A percentile compares a stretch with the other conserved stretches of the same genome.
Evolutionary conservation across 108 stramenopile species (phyloP).

Genomic region (Fistulifera solaris): DNA sequence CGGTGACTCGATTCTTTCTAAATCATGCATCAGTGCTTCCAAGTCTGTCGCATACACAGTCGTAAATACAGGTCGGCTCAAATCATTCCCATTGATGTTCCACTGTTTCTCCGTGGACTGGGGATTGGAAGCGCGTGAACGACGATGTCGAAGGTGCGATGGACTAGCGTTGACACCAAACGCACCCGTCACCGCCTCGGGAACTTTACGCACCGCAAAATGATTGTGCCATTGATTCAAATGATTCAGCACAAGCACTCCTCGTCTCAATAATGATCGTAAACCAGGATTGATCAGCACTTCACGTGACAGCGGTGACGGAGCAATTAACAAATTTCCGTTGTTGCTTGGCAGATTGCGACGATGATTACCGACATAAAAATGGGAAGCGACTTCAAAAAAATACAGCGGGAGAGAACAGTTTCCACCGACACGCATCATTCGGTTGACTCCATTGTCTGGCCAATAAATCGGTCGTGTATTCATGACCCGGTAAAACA

Average conservation of each 20-base stretch:
- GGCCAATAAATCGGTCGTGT: slow-evolving; percentile 56
- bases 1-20: slow-evolving; percentile 36
- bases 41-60: slow-evolving; percentile 65
- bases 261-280: slow-evolving; percentile 46
- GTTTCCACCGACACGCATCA: slow-evolving; percentile 47
- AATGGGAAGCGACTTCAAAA: slow-evolving; percentile 74
- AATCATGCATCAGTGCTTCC: slow-evolving; percentile 39
- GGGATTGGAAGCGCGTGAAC: slow-evolving; percentile 14
- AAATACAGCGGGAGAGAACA: slow-evolving; percentile 48
- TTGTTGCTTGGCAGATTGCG: slow-evolving; percentile 48
- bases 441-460: slow-evolving; percentile 37
- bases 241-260: slow-evolving; percentile 51
- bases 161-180: too few relatives aligned
- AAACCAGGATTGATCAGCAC: slow-evolving; percentile 57
- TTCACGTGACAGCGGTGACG: slow-evolving; percentile 51
- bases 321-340: slow-evolving; percentile 51
- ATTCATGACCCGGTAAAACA: slow-evolving; percentile 81
- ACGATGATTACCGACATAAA: slow-evolving; percentile 63
- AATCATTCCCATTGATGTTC: slow-evolving; percentile 29
- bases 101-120: slow-evolving; percentile 22
- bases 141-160: too few relatives aligned
- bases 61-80: slow-evolving; percentile 43
- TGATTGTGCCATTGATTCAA: slow-evolving; percentile 47
- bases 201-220: slow-evolving; percentile 2
- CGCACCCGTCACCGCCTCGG: not conserved